phyloP scores from a whole-genome alignment of 352 stramenopile species.

The Globisporangium apiculatum region DNA sequence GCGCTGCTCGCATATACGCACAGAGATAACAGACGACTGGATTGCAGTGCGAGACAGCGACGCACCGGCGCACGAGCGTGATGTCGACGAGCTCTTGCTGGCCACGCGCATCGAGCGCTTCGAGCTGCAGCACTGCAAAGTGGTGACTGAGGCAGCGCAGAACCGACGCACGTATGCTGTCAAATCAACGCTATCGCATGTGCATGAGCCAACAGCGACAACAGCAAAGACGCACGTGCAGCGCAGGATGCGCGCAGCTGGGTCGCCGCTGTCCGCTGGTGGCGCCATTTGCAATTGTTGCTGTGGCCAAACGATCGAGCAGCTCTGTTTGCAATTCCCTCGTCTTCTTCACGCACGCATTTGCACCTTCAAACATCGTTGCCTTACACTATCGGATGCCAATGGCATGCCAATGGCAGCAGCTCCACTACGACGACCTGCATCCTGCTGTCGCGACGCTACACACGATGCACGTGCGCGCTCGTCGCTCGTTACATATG shows the following conservation, averaged over 20 bases:
- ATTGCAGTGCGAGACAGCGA: not conserved
- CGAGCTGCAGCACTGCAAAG: slow-evolving; percentile 36
- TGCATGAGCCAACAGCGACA: not conserved
- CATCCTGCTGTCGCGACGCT: too few species aligned
- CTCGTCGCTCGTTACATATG: too few species aligned
- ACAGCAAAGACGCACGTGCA: slow-evolving; percentile 1
- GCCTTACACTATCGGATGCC: not conserved
- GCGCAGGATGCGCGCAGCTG: slow-evolving; percentile 9
- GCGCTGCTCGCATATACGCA: not conserved
- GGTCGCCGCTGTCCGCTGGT: not conserved
- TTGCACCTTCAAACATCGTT: not conserved
- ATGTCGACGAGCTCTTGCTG: slow-evolving; percentile 13
- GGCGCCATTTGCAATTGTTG: too few species aligned
- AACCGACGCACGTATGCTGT: not conserved
- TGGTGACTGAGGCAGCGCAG: slow-evolving; percentile 16
- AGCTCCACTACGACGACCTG: too few species aligned
- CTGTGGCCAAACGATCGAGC: too few species aligned
- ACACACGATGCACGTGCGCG: too few species aligned
- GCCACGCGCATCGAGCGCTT: not conserved
- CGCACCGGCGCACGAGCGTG: slow-evolving; percentile 25
- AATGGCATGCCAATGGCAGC: not conserved
- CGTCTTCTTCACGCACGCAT: not conserved
- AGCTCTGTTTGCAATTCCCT: not conserved
- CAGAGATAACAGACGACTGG: not conserved
- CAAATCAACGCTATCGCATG: not conserved